Conservation (phyloP, 1,284 basidiomycete species). For the Sanghuangporus baumii region DNA sequence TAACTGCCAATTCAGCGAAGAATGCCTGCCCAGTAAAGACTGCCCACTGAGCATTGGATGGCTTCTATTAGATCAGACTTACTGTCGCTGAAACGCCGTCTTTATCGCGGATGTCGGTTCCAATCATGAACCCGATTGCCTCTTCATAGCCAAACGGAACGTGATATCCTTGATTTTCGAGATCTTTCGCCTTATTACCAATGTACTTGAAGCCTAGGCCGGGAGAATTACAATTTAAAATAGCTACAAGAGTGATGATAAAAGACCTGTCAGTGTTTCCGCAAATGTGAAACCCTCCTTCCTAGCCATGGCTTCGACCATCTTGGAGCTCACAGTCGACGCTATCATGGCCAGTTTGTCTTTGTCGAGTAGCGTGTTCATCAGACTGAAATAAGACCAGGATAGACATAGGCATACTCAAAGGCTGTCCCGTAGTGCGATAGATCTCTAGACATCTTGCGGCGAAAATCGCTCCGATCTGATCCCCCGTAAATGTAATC, state of each 20-base stretch:
- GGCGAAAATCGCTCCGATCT: conserved; percentile 75
- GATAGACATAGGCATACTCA: conserved; percentile 32
- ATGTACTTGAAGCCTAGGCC: conserved; percentile 75
- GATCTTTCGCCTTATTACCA: conserved; percentile 68
- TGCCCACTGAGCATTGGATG: not conserved
- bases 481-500: conserved; percentile 78
- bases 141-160: conserved; percentile 85
- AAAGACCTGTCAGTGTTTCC: conserved; percentile 75
- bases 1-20: conserved; percentile 62
- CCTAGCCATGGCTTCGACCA: conserved; percentile 72
- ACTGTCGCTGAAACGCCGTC: conserved; percentile 79
- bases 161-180: conserved; percentile 60
- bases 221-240: not conserved
- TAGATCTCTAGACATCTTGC: conserved; percentile 53
- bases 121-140: conserved; percentile 85
- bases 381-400: not conserved
- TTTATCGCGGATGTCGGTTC: conserved; percentile 71
- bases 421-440: conserved; percentile 51
- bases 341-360: conserved; percentile 77
- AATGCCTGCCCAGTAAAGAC: conserved; percentile 36
- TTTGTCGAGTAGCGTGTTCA: conserved; percentile 23
- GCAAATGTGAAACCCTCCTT: conserved; percentile 75
- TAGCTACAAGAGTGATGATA: not conserved
- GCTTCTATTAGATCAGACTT: conserved; percentile 18
- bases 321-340: conserved; percentile 84